Conservation (phyloP, 345 rosid species). For the Eucalyptus erythrocorys region DNA sequence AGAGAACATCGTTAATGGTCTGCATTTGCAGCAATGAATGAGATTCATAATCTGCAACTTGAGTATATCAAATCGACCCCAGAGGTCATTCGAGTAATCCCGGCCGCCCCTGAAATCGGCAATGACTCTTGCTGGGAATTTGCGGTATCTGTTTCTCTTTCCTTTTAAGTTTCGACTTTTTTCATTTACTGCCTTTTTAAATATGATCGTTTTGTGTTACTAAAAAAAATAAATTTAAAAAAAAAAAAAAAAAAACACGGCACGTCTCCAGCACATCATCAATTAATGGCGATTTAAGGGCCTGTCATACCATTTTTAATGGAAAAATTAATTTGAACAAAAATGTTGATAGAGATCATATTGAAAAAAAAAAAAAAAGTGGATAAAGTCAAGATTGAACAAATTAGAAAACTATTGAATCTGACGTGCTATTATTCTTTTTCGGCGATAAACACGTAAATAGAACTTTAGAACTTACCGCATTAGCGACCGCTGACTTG, state of each 20-base stretch:
- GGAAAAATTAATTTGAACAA: neutral
- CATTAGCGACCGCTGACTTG: constrained; percentile 23
- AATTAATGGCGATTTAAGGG: neutral
- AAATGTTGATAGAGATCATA: no score
- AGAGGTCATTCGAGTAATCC: neutral
- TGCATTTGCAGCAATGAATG: neutral
- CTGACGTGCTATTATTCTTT: neutral
- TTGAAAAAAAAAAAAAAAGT: neutral
- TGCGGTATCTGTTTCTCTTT: neutral
- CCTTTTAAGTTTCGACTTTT: neutral
- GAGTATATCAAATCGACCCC: neutral
- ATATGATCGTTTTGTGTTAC: neutral
- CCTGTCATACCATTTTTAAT: no score
- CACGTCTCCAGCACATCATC: neutral
- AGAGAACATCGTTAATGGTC: constrained; percentile 65
- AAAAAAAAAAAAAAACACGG: neutral
- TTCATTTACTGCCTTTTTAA: neutral
- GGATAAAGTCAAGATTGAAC: neutral
- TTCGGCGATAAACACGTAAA: no score
- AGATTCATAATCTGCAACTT: neutral
- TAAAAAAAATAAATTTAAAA: neutral
- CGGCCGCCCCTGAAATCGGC: neutral
- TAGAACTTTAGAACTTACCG: constrained; percentile 11
- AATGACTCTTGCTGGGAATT: neutral
- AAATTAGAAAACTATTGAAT: neutral